These are phyloP conservation scores for Lentinula lateritia DNA, from an alignment of 768 basidiomycete genomes.

Conservation along the genomic window DNA sequence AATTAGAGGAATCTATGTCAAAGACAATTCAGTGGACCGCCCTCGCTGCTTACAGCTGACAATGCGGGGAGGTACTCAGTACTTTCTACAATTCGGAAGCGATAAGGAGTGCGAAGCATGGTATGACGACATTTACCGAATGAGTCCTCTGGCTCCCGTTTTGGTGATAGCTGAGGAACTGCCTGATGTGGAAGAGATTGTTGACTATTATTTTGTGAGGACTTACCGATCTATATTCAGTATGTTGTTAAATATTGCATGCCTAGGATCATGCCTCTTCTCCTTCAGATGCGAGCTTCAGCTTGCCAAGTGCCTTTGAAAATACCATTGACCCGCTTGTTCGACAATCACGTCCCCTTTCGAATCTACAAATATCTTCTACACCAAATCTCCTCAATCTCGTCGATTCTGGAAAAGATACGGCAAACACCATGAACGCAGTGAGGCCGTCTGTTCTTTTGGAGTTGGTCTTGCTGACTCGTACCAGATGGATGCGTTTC, in stretches of 20 bases:
- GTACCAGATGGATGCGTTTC: not conserved
- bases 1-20: not conserved
- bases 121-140: not conserved
- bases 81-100: not conserved
- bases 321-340: no score
- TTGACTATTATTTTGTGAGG: not conserved
- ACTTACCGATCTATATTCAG: no score
- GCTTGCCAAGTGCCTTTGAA: not conserved
- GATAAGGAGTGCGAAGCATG: not conserved
- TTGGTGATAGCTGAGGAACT: conserved; percentile 1
- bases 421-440: no score
- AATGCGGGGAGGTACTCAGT: not conserved
- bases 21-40: not conserved
- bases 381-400: not conserved
- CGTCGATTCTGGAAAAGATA: not conserved
- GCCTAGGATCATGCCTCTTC: not conserved
- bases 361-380: not conserved
- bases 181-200: not conserved
- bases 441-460: not conserved
- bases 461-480: not conserved
- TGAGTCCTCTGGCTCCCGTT: not conserved
- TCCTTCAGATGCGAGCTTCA: not conserved
- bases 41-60: not conserved
- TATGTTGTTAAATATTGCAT: no score
- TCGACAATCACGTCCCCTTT: not conserved